Conservation (phyloP, 2,329 filamentous ascomycete species). For the Leptographium galeiforme region DNA sequence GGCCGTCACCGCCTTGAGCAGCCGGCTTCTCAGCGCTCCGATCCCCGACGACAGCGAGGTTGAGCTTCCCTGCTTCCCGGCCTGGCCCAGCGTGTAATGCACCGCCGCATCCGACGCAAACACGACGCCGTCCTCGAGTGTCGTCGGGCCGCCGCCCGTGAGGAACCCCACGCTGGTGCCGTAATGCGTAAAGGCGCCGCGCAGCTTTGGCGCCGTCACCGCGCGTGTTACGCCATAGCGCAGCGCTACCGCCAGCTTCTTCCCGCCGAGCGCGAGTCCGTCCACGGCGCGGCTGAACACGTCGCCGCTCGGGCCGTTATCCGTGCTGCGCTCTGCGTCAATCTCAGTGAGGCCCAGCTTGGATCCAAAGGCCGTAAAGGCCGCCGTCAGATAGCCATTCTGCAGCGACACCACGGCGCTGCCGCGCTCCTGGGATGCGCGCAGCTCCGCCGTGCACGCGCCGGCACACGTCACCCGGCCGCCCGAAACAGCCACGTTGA, state of each 20-base stretch:
- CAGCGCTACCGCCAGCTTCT: conserved; percentile 39
- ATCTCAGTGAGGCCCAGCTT: conserved; percentile 51
- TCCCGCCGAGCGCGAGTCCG: conserved; percentile 39
- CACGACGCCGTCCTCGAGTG: conserved; percentile 33
- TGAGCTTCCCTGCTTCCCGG: conserved; percentile 28
- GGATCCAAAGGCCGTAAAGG: conserved; percentile 48
- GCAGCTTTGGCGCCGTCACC: conserved; percentile 40
- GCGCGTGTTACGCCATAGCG: conserved; percentile 45
- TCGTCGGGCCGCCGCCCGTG: conserved; percentile 34
- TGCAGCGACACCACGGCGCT: conserved; percentile 30
- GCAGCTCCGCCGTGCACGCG: conserved; percentile 30
- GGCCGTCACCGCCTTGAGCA: conserved; percentile 35
- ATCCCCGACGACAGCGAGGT: conserved; percentile 41
- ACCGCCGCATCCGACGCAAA: conserved; percentile 37
- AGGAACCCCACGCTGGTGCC: conserved; percentile 47
- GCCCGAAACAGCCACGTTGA: conserved; percentile 36
- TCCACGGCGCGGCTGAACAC: conserved; percentile 46
- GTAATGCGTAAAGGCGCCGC: conserved; percentile 28
- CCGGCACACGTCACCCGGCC: conserved; percentile 46
- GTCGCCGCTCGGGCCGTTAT: conserved; percentile 30
- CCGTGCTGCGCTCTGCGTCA: conserved; percentile 38
- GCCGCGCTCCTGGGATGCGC: conserved; percentile 7
- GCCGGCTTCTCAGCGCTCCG: conserved; percentile 35
- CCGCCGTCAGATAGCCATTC: conserved; percentile 46
- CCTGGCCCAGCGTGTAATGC: conserved; percentile 42